Evolutionary conservation across 768 basidiomycete species (phyloP).

Genomic region (Kwoniella mangroviensis): DNA sequence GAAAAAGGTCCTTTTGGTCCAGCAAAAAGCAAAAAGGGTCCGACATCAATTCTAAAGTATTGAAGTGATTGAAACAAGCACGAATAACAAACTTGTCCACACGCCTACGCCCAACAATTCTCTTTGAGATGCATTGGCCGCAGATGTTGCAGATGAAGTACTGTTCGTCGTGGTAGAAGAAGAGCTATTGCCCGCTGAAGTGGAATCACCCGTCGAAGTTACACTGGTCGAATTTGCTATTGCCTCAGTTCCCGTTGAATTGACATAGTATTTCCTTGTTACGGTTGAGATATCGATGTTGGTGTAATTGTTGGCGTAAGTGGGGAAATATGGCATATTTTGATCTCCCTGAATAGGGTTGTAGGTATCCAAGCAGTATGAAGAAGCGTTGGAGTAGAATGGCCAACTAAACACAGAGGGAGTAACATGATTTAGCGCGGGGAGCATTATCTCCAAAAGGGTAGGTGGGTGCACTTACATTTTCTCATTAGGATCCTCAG

Average conservation of each 20-base stretch:
- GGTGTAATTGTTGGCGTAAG: constrained; percentile 32
- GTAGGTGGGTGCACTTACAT: constrained; percentile 28
- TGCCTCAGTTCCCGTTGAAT: neutral
- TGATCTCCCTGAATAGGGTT: constrained; percentile 38
- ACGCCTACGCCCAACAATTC: neutral
- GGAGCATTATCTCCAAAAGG: no score
- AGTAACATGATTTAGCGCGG: neutral
- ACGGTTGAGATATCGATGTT: constrained; percentile 33
- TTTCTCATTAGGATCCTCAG: constrained; percentile 43
- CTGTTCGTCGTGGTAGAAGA: neutral
- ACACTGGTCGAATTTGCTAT: neutral
- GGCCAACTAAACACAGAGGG: constrained; percentile 24
- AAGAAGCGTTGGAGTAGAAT: constrained; percentile 28
- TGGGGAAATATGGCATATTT: constrained; percentile 39
- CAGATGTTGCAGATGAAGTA: neutral
- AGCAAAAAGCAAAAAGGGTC: no score
- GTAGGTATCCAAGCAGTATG: constrained; percentile 31
- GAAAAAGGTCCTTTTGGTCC: no score
- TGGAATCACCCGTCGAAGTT: constrained; percentile 6
- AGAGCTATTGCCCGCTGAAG: neutral
- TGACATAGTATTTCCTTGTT: constrained; percentile 20
- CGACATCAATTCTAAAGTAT: neutral
- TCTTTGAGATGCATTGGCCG: neutral
- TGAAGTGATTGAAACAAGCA: neutral
- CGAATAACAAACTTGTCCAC: neutral